These are phyloP conservation scores for Pestalotiopsis fici DNA, from an alignment of 2,329 filamentous ascomycete genomes.

Conservation along the genomic window DNA sequence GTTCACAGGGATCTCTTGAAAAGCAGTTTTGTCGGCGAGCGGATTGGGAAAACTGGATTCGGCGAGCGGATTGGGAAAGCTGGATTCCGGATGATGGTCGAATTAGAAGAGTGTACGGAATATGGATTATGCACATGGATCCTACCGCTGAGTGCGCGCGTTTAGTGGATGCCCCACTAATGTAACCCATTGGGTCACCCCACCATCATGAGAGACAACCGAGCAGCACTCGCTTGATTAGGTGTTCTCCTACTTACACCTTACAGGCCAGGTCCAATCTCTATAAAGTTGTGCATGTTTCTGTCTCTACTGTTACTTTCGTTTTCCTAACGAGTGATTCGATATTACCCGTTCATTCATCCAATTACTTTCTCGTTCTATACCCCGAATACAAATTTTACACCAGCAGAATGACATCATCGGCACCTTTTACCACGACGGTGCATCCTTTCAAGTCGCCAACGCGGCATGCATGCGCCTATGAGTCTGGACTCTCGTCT, in stretches of 20 bases:
- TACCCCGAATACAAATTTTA: not conserved
- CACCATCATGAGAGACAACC: not conserved
- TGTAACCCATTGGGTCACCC: not conserved
- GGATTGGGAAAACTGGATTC: not conserved
- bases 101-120: no score
- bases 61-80: not conserved
- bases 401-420: not conserved
- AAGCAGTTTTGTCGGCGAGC: not conserved
- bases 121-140: not conserved
- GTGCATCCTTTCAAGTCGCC: conserved; percentile 48
- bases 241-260: not conserved
- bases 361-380: not conserved
- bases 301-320: not conserved
- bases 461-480: conserved; percentile 42
- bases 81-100: not conserved
- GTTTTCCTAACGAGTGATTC: no score
- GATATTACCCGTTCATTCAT: no score
- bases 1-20: not conserved
- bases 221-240: not conserved
- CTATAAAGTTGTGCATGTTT: not conserved
- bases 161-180: not conserved
- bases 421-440: conserved; percentile 39
- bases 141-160: not conserved
- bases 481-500: conserved; percentile 43
- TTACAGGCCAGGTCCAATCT: not conserved